Conservation (phyloP, 2,329 filamentous ascomycete species). For the Mycosphaerella sp. region DNA sequence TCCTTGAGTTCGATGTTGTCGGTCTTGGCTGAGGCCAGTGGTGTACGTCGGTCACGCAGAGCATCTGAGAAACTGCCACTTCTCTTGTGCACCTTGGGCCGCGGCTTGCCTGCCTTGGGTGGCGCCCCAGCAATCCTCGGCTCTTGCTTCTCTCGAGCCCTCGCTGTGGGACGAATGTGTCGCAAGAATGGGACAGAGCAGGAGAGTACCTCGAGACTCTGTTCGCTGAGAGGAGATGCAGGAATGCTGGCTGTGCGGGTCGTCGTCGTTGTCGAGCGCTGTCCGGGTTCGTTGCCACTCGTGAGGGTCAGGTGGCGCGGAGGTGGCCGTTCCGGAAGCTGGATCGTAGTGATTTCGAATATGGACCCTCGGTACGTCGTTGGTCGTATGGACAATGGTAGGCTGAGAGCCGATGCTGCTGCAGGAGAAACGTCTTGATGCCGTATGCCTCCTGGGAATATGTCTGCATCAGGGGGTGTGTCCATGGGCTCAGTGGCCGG, state of each 20-base stretch:
- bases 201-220: conserved; percentile 53
- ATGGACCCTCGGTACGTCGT: conserved; percentile 20
- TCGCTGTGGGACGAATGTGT: conserved; percentile 20
- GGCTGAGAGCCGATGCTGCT: conserved; percentile 18
- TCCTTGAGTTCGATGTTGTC: conserved; percentile 33
- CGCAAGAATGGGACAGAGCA: conserved; percentile 50
- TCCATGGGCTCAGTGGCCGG: conserved; percentile 58
- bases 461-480: conserved; percentile 55
- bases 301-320: conserved; percentile 5
- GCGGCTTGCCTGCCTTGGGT: conserved; percentile 6
- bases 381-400: conserved; percentile 21
- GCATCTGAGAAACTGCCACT: conserved; percentile 87
- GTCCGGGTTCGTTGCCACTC: conserved; percentile 10
- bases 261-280: conserved; percentile 16
- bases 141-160: conserved; percentile 15
- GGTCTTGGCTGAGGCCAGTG: conserved; percentile 44
- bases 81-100: conserved; percentile 60
- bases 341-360: conserved; percentile 23
- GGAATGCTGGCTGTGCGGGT: conserved; percentile 34
- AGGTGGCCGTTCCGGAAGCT: conserved; percentile 15
- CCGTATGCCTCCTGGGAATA: conserved; percentile 63
- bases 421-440: conserved; percentile 5
- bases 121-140: conserved; percentile 6
- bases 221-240: conserved; percentile 41
- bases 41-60: conserved; percentile 59